phyloP scores from a whole-genome alignment of 2,329 filamentous ascomycete species.

The Bertia moriformis region DNA sequence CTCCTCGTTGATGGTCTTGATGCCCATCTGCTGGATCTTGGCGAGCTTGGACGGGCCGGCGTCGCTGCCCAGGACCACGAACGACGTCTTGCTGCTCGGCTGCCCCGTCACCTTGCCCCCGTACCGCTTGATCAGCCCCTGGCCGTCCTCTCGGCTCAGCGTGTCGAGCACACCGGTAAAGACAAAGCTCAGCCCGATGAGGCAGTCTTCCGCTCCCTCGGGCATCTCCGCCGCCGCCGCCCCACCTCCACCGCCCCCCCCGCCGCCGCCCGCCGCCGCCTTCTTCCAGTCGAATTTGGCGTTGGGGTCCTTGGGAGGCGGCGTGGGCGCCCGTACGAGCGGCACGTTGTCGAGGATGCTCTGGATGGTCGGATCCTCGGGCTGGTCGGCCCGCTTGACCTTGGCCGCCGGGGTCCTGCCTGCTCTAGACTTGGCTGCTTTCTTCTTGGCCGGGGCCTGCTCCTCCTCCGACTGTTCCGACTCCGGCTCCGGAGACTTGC shows the following conservation, averaged over 20 bases:
- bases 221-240: slow-evolving; percentile 60
- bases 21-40: slow-evolving; percentile 64
- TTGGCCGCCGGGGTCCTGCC: slow-evolving; percentile 44
- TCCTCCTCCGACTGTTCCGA: slow-evolving; percentile 41
- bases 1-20: slow-evolving; percentile 90
- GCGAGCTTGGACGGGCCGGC: slow-evolving; percentile 85
- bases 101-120: slow-evolving; percentile 77
- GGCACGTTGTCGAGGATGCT: slow-evolving; percentile 80
- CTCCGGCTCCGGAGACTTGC: slow-evolving; percentile 39
- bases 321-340: slow-evolving; percentile 67
- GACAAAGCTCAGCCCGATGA: slow-evolving; percentile 80
- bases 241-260: slow-evolving; percentile 47
- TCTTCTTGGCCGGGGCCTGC: slow-evolving; percentile 38
- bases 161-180: slow-evolving; percentile 80
- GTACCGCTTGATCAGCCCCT: slow-evolving; percentile 77
- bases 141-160: slow-evolving; percentile 71
- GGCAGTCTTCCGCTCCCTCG: slow-evolving; percentile 72
- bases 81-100: slow-evolving; percentile 86
- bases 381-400: slow-evolving; percentile 37
- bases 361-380: slow-evolving; percentile 61
- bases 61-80: slow-evolving; percentile 78
- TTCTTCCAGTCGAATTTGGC: slow-evolving; percentile 72
- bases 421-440: slow-evolving; percentile 45
- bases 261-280: slow-evolving; percentile 37
- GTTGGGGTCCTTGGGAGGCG: slow-evolving; percentile 56